Conservation (phyloP, 139 green algal genomes). For the Eudorina sp. region DNA sequence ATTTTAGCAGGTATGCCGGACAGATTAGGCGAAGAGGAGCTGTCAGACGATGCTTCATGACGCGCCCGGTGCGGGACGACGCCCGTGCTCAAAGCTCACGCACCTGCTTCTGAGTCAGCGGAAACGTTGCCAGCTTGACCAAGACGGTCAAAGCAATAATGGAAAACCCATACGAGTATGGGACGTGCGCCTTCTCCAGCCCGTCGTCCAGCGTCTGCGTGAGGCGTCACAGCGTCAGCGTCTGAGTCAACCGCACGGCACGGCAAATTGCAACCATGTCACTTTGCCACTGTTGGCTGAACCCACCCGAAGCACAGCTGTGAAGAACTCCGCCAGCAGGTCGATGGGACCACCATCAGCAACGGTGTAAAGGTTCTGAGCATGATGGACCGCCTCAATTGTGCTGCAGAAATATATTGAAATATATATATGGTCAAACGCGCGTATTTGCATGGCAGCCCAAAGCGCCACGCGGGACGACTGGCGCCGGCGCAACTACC, state of each 20-base stretch:
- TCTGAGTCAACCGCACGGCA: not conserved
- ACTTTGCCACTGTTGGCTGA: too few relatives aligned
- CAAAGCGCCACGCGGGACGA: too few relatives aligned
- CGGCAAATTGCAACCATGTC: too few relatives aligned
- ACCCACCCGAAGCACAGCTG: slow-evolving; percentile 80
- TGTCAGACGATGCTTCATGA: too few relatives aligned
- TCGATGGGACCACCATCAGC: slow-evolving; percentile 76
- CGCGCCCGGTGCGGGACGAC: too few relatives aligned
- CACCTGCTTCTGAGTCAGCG: slow-evolving; percentile 95
- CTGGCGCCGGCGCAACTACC: slow-evolving; percentile 35
- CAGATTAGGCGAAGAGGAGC: too few relatives aligned
- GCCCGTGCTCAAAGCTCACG: too few relatives aligned
- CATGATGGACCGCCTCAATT: slow-evolving; percentile 42
- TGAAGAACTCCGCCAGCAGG: slow-evolving; percentile 79
- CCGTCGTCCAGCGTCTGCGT: slow-evolving; percentile 82
- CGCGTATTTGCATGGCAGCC: too few relatives aligned
- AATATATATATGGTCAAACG: too few relatives aligned
- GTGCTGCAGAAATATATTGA: slow-evolving; percentile 5
- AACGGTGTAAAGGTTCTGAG: slow-evolving; percentile 49
- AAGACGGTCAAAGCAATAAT: slow-evolving; percentile 71
- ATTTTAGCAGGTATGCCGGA: too few relatives aligned
- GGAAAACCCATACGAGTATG: slow-evolving; percentile 91
- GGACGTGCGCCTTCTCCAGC: slow-evolving; percentile 79
- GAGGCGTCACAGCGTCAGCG: not conserved
- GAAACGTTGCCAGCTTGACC: slow-evolving; percentile 95